These are phyloP conservation scores for Aspergillus avenaceus DNA, from an alignment of 495 filamentous ascomycete species.

Conservation along the genomic window DNA sequence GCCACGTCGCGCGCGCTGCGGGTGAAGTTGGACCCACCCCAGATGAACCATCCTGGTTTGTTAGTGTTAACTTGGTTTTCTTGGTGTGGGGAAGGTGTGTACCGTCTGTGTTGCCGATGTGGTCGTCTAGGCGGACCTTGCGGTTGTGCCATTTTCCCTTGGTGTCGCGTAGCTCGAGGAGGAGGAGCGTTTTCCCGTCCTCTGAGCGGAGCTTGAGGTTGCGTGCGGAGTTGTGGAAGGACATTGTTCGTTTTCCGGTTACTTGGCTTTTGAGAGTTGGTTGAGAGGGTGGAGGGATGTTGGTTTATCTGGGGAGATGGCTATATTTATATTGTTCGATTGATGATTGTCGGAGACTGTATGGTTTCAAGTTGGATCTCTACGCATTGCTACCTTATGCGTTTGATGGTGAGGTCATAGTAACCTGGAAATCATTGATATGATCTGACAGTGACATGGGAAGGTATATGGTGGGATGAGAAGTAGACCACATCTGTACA, in stretches of 20 bases:
- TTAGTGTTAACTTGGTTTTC: background rate
- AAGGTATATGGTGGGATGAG: too few relatives aligned
- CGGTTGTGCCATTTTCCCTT: background rate
- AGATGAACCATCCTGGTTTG: slow-evolving; percentile 16
- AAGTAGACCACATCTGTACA: too few relatives aligned
- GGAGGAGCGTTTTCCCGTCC: slow-evolving; percentile 9
- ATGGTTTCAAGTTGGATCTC: background rate
- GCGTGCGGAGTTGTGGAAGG: slow-evolving; percentile 14
- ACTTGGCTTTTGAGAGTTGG: too few relatives aligned
- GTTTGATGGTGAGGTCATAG: background rate
- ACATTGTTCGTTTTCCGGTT: too few relatives aligned
- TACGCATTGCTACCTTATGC: background rate
- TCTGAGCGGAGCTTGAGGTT: slow-evolving; percentile 13
- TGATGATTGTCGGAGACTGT: background rate
- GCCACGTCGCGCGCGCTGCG: slow-evolving; percentile 7
- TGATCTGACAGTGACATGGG: too few relatives aligned
- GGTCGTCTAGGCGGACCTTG: slow-evolving; percentile 14
- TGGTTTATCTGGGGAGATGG: background rate
- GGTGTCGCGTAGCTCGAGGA: slow-evolving; percentile 5
- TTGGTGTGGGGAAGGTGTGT: too few relatives aligned
- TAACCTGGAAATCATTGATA: too few relatives aligned
- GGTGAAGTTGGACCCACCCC: slow-evolving; percentile 19
- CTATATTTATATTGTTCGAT: background rate
- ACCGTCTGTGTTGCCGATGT: slow-evolving; percentile 20
- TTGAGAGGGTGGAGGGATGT: background rate